These are phyloP conservation scores for Fusarium sp. DNA, from an alignment of 2,329 filamentous ascomycete species.

Conservation along the genomic window DNA sequence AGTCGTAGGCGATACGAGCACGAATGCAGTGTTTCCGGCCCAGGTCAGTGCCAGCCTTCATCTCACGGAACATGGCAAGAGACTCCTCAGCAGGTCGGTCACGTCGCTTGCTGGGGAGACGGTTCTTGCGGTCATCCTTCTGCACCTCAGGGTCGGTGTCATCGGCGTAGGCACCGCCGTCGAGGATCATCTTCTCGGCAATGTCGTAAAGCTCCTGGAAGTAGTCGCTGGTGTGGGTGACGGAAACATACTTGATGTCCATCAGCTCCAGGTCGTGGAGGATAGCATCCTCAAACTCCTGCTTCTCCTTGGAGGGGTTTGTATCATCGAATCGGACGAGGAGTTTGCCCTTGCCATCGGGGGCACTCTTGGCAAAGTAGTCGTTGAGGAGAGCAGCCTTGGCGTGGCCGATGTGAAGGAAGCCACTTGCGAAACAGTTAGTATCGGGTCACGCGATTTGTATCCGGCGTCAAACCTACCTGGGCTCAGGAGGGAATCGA, in stretches of 20 bases:
- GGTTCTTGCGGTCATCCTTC: slow-evolving; percentile 85
- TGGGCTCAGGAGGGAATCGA: slow-evolving; percentile 93
- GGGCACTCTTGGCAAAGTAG: slow-evolving; percentile 94
- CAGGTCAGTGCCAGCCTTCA: slow-evolving; percentile 86
- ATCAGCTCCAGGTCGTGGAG: slow-evolving; percentile 90
- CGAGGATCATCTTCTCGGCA: slow-evolving; percentile 84
- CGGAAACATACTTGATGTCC: slow-evolving; percentile 87
- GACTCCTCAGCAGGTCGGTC: slow-evolving; percentile 85
- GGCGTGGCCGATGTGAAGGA: slow-evolving; percentile 94
- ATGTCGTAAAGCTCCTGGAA: slow-evolving; percentile 92
- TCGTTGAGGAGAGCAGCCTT: slow-evolving; percentile 95
- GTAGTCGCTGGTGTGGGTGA: slow-evolving; percentile 94
- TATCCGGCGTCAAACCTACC: slow-evolving; percentile 62
- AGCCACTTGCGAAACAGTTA: slow-evolving; percentile 64
- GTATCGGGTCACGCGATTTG: slow-evolving; percentile 17
- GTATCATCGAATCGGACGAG: slow-evolving; percentile 96
- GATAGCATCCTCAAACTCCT: slow-evolving; percentile 95
- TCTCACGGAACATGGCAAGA: slow-evolving; percentile 87
- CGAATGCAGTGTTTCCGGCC: slow-evolving; percentile 91
- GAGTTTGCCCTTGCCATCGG: slow-evolving; percentile 90
- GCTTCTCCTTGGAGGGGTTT: slow-evolving; percentile 96
- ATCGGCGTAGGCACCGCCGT: slow-evolving; percentile 91
- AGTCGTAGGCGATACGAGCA: slow-evolving; percentile 91
- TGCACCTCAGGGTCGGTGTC: slow-evolving; percentile 92
- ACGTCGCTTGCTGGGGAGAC: slow-evolving; percentile 83